Evolutionary conservation across 257 asterid genomes (phyloP).

Genomic region (Nicotiana sylvestris): DNA sequence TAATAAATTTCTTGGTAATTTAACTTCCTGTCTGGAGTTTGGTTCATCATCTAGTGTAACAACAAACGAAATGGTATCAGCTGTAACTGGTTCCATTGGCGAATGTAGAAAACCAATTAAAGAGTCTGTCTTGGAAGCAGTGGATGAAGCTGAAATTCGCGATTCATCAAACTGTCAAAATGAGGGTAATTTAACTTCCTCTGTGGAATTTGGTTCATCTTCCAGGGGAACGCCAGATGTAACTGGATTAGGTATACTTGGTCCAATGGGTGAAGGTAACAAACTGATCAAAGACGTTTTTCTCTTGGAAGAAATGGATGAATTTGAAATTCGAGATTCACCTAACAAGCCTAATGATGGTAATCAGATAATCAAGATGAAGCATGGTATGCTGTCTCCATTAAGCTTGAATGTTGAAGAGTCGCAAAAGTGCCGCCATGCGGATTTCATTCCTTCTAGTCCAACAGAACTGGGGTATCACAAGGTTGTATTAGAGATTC

Average conservation of each 20-base stretch:
- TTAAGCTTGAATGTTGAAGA: conserved; percentile 24
- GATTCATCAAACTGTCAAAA: conserved; percentile 16
- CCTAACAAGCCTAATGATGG: conserved; percentile 26
- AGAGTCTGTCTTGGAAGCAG: conserved; percentile 5
- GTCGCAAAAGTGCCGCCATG: conserved; percentile 21
- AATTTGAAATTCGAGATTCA: conserved; percentile 15
- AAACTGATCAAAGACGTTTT: not conserved
- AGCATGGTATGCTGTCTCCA: conserved; percentile 18
- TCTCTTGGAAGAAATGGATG: conserved; percentile 9
- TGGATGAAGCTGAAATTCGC: conserved; percentile 18
- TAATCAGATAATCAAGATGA: conserved; percentile 20
- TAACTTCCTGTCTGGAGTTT: conserved; percentile 14
- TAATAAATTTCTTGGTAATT: conserved; percentile 11
- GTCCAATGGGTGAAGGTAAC: conserved; percentile 8
- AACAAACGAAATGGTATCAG: conserved; percentile 8
- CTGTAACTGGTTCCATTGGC: not conserved
- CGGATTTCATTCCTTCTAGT: conserved; percentile 19
- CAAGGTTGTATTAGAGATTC: conserved; percentile 15
- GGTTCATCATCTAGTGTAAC: conserved; percentile 16
- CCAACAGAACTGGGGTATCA: conserved; percentile 22
- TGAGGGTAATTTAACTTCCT: conserved; percentile 22
- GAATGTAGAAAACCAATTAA: conserved; percentile 12
- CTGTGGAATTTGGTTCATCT: conserved; percentile 20
- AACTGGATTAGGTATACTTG: conserved; percentile 3
- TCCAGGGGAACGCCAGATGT: conserved; percentile 15